These are phyloP conservation scores for Fusarium nematophilum DNA, from an alignment of 2,329 filamentous ascomycete species.

Conservation along the genomic window DNA sequence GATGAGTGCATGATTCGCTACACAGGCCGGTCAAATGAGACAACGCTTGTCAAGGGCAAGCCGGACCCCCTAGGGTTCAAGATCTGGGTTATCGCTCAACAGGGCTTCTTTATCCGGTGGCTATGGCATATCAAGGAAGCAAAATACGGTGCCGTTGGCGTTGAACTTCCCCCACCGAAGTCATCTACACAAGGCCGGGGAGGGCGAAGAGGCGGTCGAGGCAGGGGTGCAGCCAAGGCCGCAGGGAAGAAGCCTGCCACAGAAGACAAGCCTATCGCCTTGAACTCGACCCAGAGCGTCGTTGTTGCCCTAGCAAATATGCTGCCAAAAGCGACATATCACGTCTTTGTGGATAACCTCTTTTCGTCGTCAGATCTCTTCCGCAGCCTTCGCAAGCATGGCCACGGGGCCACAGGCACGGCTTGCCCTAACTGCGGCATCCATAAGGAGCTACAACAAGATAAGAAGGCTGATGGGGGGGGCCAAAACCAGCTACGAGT, in stretches of 20 bases:
- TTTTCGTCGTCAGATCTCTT: conserved; percentile 17
- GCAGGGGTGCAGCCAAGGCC: no score
- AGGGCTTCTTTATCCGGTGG: conserved; percentile 3
- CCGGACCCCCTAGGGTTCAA: conserved; percentile 3
- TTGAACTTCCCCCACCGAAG: no score
- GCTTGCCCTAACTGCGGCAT: conserved; percentile 17
- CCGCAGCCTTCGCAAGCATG: neutral
- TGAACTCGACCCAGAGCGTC: conserved; percentile 20
- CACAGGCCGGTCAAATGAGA: neutral
- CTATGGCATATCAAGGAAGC: no score
- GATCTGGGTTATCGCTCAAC: neutral
- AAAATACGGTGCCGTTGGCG: no score
- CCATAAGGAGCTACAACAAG: neutral
- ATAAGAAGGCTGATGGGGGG: conserved; percentile 12
- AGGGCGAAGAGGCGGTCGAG: no score
- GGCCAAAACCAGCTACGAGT: neutral
- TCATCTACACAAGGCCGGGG: no score
- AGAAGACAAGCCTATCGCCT: no score
- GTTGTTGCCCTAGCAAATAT: conserved; percentile 22
- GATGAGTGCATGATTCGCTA: conserved; percentile 4
- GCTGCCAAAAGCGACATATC: conserved; percentile 16
- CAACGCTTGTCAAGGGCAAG: neutral
- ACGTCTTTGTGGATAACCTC: conserved; percentile 27
- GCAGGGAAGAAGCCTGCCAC: no score
- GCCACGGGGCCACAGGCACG: conserved; percentile 18